Evolutionary conservation across 2,329 filamentous ascomycete genomes (phyloP).

Genomic region (Alternaria tenuissima): DNA sequence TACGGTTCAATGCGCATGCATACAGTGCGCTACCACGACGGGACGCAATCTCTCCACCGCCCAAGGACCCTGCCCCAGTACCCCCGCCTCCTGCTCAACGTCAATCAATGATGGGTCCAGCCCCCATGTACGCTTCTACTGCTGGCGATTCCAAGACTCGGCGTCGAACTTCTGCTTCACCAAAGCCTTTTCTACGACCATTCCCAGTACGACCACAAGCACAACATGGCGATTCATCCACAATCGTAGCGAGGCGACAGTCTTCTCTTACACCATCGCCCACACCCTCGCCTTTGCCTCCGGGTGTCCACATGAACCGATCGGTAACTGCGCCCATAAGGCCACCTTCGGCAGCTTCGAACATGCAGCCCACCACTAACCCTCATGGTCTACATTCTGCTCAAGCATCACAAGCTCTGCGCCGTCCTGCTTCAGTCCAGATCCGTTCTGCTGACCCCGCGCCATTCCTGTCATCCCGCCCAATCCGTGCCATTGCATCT

Average conservation of each 20-base stretch:
- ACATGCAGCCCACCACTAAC: conserved; percentile 19
- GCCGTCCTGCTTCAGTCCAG: conserved; percentile 56
- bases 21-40: conserved; percentile 39
- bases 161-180: conserved; percentile 42
- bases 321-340: conserved; percentile 44
- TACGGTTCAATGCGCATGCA: conserved; percentile 34
- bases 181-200: conserved; percentile 49
- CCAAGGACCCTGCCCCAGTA: conserved; percentile 34
- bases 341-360: conserved; percentile 26
- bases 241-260: conserved; percentile 40
- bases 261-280: conserved; percentile 40
- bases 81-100: conserved; percentile 35
- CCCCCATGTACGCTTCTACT: conserved; percentile 14
- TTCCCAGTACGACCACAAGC: conserved; percentile 47
- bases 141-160: conserved; percentile 20
- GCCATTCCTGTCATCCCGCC: conserved; percentile 54
- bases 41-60: conserved; percentile 41
- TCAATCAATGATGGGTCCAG: conserved; percentile 33
- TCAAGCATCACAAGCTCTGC: conserved; percentile 37
- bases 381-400: conserved; percentile 20
- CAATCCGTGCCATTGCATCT: conserved; percentile 37
- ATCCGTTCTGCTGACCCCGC: conserved; percentile 53
- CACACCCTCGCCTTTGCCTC: conserved; percentile 31
- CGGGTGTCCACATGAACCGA: conserved; percentile 36
- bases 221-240: conserved; percentile 36